A percentile compares a stretch with the other conserved stretches of the same genome.
phyloP scores from a whole-genome alignment of 768 basidiomycete species.

The Terana coerulea region DNA sequence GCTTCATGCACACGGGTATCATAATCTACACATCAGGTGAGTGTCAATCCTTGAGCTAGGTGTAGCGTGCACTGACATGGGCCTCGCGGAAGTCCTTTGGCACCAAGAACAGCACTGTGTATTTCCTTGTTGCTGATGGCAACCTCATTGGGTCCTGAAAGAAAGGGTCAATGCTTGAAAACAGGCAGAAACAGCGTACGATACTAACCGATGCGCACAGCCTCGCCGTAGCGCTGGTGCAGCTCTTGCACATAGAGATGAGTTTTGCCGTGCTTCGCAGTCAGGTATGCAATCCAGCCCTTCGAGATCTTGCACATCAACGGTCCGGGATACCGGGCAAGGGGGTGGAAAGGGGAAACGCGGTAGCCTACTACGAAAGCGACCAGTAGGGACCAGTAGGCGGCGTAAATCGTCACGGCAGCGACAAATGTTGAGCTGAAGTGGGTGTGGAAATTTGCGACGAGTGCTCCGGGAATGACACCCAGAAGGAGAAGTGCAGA shows the following conservation, averaged over 20 bases:
- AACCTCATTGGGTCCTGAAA: slow-evolving; percentile 15
- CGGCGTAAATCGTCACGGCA: background rate
- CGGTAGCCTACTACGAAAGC: slow-evolving; percentile 9
- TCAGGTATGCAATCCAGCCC: slow-evolving; percentile 8
- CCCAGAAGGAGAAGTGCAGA: background rate
- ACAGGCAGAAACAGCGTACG: no score
- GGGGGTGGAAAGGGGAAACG: slow-evolving; percentile 13
- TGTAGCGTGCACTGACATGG: slow-evolving; percentile 8
- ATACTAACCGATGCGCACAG: slow-evolving; percentile 9
- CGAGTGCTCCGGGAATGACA: background rate
- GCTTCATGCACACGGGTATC: slow-evolving; percentile 11
- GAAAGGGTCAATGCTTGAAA: background rate
- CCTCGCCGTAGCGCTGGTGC: slow-evolving; percentile 11
- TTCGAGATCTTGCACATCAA: slow-evolving; percentile 16
- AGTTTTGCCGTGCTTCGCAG: background rate
- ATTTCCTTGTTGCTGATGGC: slow-evolving; percentile 8
- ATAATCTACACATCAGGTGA: slow-evolving; percentile 7
- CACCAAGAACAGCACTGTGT: slow-evolving; percentile 2
- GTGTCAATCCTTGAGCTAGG: no score
- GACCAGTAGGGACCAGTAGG: slow-evolving; percentile 6
- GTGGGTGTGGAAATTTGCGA: background rate
- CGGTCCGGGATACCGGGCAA: slow-evolving; percentile 14
- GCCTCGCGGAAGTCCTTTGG: slow-evolving; percentile 12
- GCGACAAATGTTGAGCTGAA: background rate
- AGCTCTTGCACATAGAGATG: slow-evolving; percentile 9